Evolutionary conservation across 1,284 basidiomycete species (phyloP).

Genomic region (Pterulicium gracile): DNA sequence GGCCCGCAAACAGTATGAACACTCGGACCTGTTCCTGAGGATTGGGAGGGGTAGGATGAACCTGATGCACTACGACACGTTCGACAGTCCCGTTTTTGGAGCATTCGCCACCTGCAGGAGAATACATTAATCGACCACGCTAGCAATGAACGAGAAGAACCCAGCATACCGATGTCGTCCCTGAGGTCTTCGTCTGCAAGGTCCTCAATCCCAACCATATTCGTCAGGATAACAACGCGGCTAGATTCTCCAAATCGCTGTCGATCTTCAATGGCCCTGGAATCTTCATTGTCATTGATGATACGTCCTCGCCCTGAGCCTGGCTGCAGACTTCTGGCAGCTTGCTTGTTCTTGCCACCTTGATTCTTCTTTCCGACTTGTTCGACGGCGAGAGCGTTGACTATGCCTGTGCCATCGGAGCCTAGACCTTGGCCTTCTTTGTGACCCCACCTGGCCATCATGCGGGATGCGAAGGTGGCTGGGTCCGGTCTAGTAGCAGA

Average conservation of each 20-base stretch:
- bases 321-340: constrained; percentile 18
- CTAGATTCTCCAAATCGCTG: constrained; percentile 81
- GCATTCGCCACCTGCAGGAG: constrained; percentile 67
- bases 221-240: constrained; percentile 78
- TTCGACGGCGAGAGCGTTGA: constrained; percentile 79
- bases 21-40: constrained; percentile 68
- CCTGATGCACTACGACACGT: constrained; percentile 74
- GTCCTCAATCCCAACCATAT: constrained; percentile 77
- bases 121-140: constrained; percentile 4
- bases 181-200: constrained; percentile 78
- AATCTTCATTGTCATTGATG: constrained; percentile 78
- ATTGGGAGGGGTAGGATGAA: constrained; percentile 49
- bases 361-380: constrained; percentile 29
- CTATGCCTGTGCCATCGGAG: constrained; percentile 72
- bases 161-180: constrained; percentile 70
- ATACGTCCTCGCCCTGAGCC: constrained; percentile 73
- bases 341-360: constrained; percentile 24
- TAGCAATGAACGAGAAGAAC: constrained; percentile 7
- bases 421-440: constrained; percentile 88
- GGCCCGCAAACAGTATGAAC: constrained; percentile 80
- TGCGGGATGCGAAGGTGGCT: constrained; percentile 62
- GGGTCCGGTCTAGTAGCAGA: constrained; percentile 42
- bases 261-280: constrained; percentile 58
- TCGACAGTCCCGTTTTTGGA: constrained; percentile 86
- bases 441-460: constrained; percentile 93